Conservation (phyloP, 73 alveolate genomes). For the Paraurostyla sp. region DNA sequence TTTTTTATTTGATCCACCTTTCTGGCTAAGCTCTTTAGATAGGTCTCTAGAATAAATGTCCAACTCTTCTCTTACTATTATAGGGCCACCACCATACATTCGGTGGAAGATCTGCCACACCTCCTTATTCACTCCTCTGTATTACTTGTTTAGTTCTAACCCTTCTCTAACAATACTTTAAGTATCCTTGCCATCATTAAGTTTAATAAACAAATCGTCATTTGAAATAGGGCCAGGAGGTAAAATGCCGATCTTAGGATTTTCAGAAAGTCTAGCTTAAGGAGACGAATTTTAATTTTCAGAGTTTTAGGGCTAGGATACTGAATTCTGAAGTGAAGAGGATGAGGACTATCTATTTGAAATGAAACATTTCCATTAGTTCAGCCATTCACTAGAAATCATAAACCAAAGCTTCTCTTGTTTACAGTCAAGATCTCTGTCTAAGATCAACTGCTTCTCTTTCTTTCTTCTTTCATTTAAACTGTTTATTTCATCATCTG, state of each 20-base stretch:
- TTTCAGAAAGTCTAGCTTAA: slow-evolving; percentile 5
- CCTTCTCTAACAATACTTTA: neutral
- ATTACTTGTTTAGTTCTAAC: neutral
- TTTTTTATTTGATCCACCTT: neutral
- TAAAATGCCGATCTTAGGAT: slow-evolving; percentile 34
- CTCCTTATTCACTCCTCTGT: slow-evolving; percentile 58
- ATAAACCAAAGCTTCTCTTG: slow-evolving; percentile 40
- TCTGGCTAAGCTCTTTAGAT: neutral
- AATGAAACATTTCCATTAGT: slow-evolving; percentile 45
- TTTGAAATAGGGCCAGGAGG: slow-evolving; percentile 60
- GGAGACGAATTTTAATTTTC: neutral
- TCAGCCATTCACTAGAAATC: slow-evolving; percentile 58
- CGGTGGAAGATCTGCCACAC: slow-evolving; percentile 56
- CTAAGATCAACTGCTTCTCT: slow-evolving; percentile 53
- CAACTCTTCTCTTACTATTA: slow-evolving; percentile 32
- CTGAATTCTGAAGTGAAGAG: neutral
- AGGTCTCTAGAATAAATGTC: slow-evolving; percentile 46
- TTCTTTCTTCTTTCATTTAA: slow-evolving; percentile 23
- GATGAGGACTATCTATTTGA: slow-evolving; percentile 3
- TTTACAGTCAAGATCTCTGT: slow-evolving; percentile 26
- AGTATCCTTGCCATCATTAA: neutral
- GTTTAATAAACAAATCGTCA: slow-evolving; percentile 18
- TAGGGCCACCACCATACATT: slow-evolving; percentile 64
- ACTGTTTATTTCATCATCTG: slow-evolving; percentile 16
- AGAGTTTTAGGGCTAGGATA: neutral